Evolutionary conservation across 2,329 filamentous ascomycete species (phyloP).

Genomic region (Colletotrichum tabaci): DNA sequence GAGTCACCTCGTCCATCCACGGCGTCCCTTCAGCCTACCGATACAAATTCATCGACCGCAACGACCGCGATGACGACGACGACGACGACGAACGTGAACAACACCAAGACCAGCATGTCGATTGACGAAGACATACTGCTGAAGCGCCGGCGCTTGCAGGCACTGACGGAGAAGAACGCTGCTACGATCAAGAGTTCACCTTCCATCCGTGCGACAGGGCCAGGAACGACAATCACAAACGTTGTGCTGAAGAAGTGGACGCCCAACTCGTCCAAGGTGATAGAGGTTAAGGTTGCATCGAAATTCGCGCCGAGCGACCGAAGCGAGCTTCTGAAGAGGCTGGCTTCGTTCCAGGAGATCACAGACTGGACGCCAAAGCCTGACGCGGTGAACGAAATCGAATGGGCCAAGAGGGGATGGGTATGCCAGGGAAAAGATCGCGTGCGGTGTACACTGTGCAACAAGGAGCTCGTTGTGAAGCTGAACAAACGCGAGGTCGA

Average conservation of each 20-base stretch:
- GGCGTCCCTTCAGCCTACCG: slow-evolving; percentile 33
- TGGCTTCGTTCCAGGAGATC: slow-evolving; percentile 91
- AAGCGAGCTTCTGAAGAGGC: slow-evolving; percentile 82
- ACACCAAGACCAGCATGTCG: slow-evolving; percentile 43
- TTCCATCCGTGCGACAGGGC: slow-evolving; percentile 26
- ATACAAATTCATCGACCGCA: slow-evolving; percentile 25
- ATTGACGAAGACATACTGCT: slow-evolving; percentile 60
- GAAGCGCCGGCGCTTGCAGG: slow-evolving; percentile 67
- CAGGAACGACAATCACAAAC: slow-evolving; percentile 56
- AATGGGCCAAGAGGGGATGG: slow-evolving; percentile 97
- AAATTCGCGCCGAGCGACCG: slow-evolving; percentile 92
- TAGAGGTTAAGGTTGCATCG: slow-evolving; percentile 44
- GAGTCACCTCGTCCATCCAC: slow-evolving; percentile 44
- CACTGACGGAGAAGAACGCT: slow-evolving; percentile 41
- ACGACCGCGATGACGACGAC: background rate
- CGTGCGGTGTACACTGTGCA: slow-evolving; percentile 88
- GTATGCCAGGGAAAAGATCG: slow-evolving; percentile 86
- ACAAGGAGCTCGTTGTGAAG: slow-evolving; percentile 86
- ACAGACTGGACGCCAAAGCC: slow-evolving; percentile 96
- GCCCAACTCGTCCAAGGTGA: slow-evolving; percentile 46
- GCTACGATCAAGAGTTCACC: slow-evolving; percentile 33
- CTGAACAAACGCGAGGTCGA: slow-evolving; percentile 74
- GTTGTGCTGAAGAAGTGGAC: slow-evolving; percentile 60
- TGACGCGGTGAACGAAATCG: slow-evolving; percentile 85
- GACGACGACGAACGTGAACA: slow-evolving; percentile 21